phyloP scores from a whole-genome alignment of 306 rosid genomes.

The Malus fusca region DNA sequence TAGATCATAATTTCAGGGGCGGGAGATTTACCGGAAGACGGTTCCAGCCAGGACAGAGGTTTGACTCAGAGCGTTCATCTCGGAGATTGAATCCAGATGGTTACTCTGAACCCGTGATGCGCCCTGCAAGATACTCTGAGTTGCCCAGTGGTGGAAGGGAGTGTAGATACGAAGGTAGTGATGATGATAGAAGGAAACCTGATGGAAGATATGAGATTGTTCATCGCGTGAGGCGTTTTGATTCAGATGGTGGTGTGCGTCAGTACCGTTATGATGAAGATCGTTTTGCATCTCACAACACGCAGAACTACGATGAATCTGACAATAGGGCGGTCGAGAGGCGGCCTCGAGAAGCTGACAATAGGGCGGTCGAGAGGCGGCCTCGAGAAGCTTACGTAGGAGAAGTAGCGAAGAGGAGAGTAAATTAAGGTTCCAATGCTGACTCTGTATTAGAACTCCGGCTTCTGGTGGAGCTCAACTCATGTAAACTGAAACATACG shows the following conservation, averaged over 20 bases:
- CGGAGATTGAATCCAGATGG: constrained; percentile 22
- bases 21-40: constrained; percentile 20
- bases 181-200: constrained; percentile 23
- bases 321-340: neutral
- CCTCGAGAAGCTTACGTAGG: constrained; percentile 13
- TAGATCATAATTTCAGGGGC: constrained; percentile 23
- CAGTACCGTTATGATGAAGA: constrained; percentile 23
- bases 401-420: constrained; percentile 12
- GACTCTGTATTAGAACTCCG: neutral
- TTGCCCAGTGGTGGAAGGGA: constrained; percentile 12
- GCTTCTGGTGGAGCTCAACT: neutral
- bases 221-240: constrained; percentile 17
- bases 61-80: constrained; percentile 13
- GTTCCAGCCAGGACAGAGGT: constrained; percentile 21
- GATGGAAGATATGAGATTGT: constrained; percentile 13
- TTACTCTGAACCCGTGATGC: constrained; percentile 16
- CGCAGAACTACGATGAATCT: constrained; percentile 9
- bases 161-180: constrained; percentile 20
- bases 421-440: constrained; percentile 2
- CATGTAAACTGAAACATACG: neutral
- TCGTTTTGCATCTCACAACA: constrained; percentile 15
- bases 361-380: too few species aligned
- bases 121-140: constrained; percentile 17
- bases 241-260: constrained; percentile 20
- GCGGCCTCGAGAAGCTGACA: neutral